Evolutionary conservation across 352 stramenopile genomes (phyloP).

Genomic region (Pseudoperonospora humuli): DNA sequence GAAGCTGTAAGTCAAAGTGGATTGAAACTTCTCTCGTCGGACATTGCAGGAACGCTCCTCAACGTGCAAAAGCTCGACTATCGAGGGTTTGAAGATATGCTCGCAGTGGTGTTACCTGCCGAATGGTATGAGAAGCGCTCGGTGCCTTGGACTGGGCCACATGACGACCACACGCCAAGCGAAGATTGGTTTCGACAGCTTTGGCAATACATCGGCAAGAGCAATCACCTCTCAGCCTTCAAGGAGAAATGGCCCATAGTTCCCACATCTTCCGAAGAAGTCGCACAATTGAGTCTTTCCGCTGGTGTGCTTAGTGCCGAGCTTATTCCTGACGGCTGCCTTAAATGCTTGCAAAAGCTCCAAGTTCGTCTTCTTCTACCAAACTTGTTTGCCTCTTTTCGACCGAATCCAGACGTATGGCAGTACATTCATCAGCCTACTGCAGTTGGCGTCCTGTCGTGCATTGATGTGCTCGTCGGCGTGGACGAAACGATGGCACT

Average conservation of each 20-base stretch:
- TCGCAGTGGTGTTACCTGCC: slow-evolving; percentile 37
- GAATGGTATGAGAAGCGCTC: slow-evolving; percentile 34
- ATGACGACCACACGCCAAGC: slow-evolving; percentile 9
- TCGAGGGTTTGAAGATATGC: slow-evolving; percentile 45
- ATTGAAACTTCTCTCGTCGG: slow-evolving; percentile 29
- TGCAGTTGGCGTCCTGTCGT: slow-evolving; percentile 40
- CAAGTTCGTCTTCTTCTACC: slow-evolving; percentile 45
- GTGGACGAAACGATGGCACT: not conserved
- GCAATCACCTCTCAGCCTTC: slow-evolving; percentile 30
- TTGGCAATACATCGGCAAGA: slow-evolving; percentile 53
- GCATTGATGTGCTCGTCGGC: slow-evolving; percentile 22
- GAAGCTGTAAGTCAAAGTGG: slow-evolving; percentile 23
- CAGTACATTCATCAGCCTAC: slow-evolving; percentile 68
- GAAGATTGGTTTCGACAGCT: slow-evolving; percentile 56
- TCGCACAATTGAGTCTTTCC: slow-evolving; percentile 32
- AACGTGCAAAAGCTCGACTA: slow-evolving; percentile 49
- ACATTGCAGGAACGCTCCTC: slow-evolving; percentile 18
- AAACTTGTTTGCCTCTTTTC: slow-evolving; percentile 44
- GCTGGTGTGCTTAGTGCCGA: slow-evolving; percentile 48
- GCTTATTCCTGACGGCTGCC: slow-evolving; percentile 36
- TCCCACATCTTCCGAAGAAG: slow-evolving; percentile 35
- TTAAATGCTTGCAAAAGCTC: slow-evolving; percentile 39
- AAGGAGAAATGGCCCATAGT: slow-evolving; percentile 67
- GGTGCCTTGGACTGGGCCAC: slow-evolving; percentile 17
- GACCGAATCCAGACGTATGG: slow-evolving; percentile 54